These are phyloP conservation scores for Thecaphora frezii DNA, from an alignment of 1,284 basidiomycete species.

Conservation along the genomic window DNA sequence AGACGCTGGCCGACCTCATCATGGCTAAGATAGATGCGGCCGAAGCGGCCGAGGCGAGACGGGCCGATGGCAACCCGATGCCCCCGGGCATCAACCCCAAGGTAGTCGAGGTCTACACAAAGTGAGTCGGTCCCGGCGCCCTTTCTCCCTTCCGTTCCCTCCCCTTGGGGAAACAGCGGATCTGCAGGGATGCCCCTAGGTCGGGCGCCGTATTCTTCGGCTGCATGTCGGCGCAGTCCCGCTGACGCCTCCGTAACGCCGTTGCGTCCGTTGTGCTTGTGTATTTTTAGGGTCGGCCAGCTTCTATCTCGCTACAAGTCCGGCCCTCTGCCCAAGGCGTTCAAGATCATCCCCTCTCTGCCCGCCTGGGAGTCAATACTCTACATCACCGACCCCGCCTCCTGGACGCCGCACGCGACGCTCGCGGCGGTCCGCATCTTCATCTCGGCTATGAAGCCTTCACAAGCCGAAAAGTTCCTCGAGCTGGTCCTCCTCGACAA, in stretches of 20 bases:
- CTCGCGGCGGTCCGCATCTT: constrained; percentile 93
- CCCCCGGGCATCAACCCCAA: constrained; percentile 86
- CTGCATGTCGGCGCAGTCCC: too few relatives aligned
- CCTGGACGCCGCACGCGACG: constrained; percentile 94
- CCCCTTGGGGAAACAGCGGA: too few relatives aligned
- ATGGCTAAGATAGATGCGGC: constrained; percentile 80
- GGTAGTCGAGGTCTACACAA: constrained; percentile 90
- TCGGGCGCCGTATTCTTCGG: too few relatives aligned
- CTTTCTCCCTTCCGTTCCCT: too few relatives aligned
- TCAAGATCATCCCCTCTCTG: constrained; percentile 96
- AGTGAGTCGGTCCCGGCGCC: constrained; percentile 65
- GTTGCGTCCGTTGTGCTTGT: not conserved
- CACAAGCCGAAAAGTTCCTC: constrained; percentile 90
- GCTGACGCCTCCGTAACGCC: too few relatives aligned
- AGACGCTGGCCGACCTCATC: constrained; percentile 83
- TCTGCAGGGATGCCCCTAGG: too few relatives aligned
- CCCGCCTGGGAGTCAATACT: constrained; percentile 95
- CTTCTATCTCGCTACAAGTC: constrained; percentile 90
- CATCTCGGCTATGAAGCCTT: constrained; percentile 93
- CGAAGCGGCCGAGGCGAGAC: constrained; percentile 25
- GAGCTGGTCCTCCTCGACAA: constrained; percentile 89
- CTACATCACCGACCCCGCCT: constrained; percentile 85
- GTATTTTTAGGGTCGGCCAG: constrained; percentile 79
- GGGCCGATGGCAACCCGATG: constrained; percentile 59
- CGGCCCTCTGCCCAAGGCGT: constrained; percentile 90